Base-by-base conservation (phyloP, 164 flowering plant genomes). In the Piper betle region DNA sequence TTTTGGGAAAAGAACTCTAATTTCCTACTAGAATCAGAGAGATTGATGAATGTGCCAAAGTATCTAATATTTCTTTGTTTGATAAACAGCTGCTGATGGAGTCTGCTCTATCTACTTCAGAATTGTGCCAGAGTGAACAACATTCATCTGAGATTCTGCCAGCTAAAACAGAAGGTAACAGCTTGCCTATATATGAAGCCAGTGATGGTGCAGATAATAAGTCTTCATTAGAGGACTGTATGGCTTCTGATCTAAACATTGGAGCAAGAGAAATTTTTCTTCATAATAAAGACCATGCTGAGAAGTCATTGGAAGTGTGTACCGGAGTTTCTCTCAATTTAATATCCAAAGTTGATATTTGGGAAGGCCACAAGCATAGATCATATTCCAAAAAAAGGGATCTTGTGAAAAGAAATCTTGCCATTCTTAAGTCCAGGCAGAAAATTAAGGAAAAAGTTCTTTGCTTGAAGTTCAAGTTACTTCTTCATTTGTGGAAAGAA, bases 401-500 rank as follows among this genome's bases (percentile, higher is more conserved):
- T 2, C 58, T 60, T 3, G 52, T 88, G 15, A 76, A 69, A 69
- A 78, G 80, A 63, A 81, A 73, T 64, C 73, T 88, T 67, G 68
- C 64, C 1, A 64, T 3, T 69, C 79, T 78, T 65, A 81, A 80
- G 73, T 73, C 67, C 46, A 70, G 64, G 63, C 68, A 76, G 58
- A 81, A 66, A 62, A 87, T 87, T 61, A 88, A 85, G 79, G 97
- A 91, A 73, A 80, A 73, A 62, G 85, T 76, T 17, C 66, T 91
- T 39, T 55, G 82, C 39, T 79, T 94, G 13, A 91, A 91, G 70
- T 91, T 72, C 73, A 80, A 79, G 76, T 81, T 82, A 12, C 72
- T 80, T 63, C 88, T 74, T 57, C 82, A 84, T 62, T 57, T 81
- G 41, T 94, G 97, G 96, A 87, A 80, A 72, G 93, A 88, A 62